Evolutionary conservation across 164 flowering plant genomes (phyloP), one percentile per base, ranked within the genome.

Genomic region (Vitis labrusca): DNA sequence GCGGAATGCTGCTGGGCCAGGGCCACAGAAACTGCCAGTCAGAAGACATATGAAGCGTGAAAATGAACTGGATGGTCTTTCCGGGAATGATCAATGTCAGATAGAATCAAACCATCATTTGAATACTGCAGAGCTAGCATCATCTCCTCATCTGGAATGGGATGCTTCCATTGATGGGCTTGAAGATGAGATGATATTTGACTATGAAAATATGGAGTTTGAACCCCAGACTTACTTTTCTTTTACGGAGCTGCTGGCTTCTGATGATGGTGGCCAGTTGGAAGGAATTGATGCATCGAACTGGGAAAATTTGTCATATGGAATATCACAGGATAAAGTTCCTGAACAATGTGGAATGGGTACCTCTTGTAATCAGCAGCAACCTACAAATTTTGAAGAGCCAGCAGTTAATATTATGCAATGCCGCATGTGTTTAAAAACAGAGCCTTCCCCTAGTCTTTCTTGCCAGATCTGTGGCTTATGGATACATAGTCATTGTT

Each of bases 221-320:
- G 99, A 93, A 74, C 98, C 98, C n/a, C 97, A 96, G 73, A 96
- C 97, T 11, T 92, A 85, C 78, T 96, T 93, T 78, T 86, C 98
- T 59, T 82, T 87, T 57, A 78, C 81, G 1, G 98, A 96, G 76
- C 74, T 93, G 85, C 77, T 96, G 77, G 88, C 75, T 32, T 67
- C 86, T 59, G 97, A 88, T 58, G 94, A 88, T 71, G 77, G 67
- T 55, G 83, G 70, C 63, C 79, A 70, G 63, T 73, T 71, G 29
- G 84, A 76, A 51, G 78, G 67, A 23, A 66, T 63, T 69, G 84
- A 77, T 69, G 77, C 71, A 9, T 66, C 79, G 62, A 68, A 75
- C 64, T 64, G 76, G 80, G 82, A 76, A 8, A 72, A 66, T 69
- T 62, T 66, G 3, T 50, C 61, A n/a, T 60, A 64, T 68, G 37